Base-by-base conservation (phyloP, 2,329 filamentous ascomycete genomes). In the Celoporthe dispersa region DNA sequence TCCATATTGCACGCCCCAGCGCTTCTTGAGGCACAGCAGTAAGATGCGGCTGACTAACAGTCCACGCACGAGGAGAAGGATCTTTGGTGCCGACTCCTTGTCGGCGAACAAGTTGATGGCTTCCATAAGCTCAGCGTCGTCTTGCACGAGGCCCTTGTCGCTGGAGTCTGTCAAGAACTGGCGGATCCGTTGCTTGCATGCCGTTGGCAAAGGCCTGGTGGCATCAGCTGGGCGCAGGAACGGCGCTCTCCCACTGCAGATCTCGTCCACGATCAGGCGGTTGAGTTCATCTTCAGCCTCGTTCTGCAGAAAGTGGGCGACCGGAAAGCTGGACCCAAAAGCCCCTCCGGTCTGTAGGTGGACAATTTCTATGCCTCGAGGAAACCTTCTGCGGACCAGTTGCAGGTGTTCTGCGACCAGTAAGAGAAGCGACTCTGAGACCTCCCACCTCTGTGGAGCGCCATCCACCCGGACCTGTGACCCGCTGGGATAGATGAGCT, bases 1-100 rank as follows among this genome's bases (percentile, higher is more conserved):
- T 0, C 88, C 88, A 62, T 90, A 94, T 59, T 87, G 83, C 0
- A 94, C 90, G 37, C 90, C 89, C 86, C 87, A 92, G 4, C 88
- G 80, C 75, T 91, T 92, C 65, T 86, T 86, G 0, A 92, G 75
- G 2, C 83, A 85, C 35, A 90, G 84, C 1, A 87, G 75, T 0
- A 94, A 77, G 2, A 94, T 87, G 0, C 86, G 80, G 68, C 89
- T 84, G 0, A 87, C 82, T 0, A 94, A 76, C 0, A 93, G 79
- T 0, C 91, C 91, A 0, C 91, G 86, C 0, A 94, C 76, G 0
- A 92, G 82, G 9, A 88, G 84, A 0, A 91, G 72, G 0, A 72
- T 76, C 37, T 81, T 77, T 0, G 64, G 72, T 5, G 79, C 74
- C 0, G 75, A 73, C 0, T 77, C 74, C 1, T 78, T 77, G 14